phyloP scores from a whole-genome alignment of 2,329 filamentous ascomycete genomes.

The Talaromyces sp. region DNA sequence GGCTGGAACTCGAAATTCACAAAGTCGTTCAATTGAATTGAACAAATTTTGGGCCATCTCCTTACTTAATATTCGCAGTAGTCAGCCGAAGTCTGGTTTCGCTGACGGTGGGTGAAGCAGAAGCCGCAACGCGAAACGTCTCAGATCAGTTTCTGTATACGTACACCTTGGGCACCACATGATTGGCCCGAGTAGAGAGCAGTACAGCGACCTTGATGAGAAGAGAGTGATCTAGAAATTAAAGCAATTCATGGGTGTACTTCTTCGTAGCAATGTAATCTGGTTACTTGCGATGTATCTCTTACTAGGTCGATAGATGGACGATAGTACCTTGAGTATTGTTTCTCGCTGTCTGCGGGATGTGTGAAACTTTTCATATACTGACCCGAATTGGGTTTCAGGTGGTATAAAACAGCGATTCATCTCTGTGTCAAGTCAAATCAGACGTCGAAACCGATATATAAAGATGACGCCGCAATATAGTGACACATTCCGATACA shows the following conservation, averaged over 20 bases:
- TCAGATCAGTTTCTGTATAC: slow-evolving; percentile 2
- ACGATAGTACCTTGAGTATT: background rate
- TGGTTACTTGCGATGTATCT: background rate
- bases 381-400: background rate
- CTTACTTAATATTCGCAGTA: background rate
- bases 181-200: background rate
- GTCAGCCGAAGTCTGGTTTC: background rate
- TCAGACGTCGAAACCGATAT: background rate
- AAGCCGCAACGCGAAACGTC: slow-evolving; percentile 11
- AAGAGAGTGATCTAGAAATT: background rate
- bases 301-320: background rate
- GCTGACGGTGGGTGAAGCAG: slow-evolving; percentile 13
- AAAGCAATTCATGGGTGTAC: background rate
- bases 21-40: background rate
- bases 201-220: background rate
- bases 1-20: background rate
- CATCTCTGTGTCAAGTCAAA: background rate
- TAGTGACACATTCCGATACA: background rate
- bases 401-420: background rate
- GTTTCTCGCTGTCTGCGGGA: background rate
- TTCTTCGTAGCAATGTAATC: background rate
- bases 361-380: background rate
- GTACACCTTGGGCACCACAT: background rate
- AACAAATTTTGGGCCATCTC: background rate
- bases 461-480: background rate